phyloP scores from a whole-genome alignment of 148 eudicot species.

The Oxyria digyna region DNA sequence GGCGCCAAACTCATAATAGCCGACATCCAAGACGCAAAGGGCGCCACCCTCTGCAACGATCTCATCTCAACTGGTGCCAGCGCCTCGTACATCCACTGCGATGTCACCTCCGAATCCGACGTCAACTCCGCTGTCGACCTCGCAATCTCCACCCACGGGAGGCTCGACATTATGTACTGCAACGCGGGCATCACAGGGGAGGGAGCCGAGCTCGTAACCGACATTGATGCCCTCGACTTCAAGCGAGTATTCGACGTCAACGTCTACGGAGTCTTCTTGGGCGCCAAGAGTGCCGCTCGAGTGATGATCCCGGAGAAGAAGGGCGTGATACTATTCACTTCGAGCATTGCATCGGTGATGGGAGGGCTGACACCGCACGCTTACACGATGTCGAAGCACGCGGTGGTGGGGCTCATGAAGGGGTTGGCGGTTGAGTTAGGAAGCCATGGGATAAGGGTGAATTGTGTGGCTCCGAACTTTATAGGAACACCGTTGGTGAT shows the following conservation, averaged over 20 bases:
- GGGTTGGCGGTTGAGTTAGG: constrained; percentile 33
- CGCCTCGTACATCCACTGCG: constrained; percentile 30
- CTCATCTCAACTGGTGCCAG: neutral
- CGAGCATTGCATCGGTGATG: constrained; percentile 21
- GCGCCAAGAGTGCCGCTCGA: constrained; percentile 41
- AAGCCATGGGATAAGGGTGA: constrained; percentile 31
- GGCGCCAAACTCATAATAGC: constrained; percentile 54
- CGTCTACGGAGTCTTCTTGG: constrained; percentile 25
- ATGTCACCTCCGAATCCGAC: constrained; percentile 24
- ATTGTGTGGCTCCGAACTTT: constrained; percentile 23
- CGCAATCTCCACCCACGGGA: constrained; percentile 24
- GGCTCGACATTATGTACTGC: constrained; percentile 52
- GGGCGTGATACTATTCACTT: constrained; percentile 34
- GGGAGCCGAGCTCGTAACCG: neutral
- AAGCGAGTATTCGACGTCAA: constrained; percentile 18
- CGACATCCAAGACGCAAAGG: constrained; percentile 34
- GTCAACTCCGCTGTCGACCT: constrained; percentile 19
- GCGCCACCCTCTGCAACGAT: constrained; percentile 12
- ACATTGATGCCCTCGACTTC: neutral
- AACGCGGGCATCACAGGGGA: constrained; percentile 31
- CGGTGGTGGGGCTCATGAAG: constrained; percentile 26
- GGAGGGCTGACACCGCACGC: constrained; percentile 25
- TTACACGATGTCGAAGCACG: constrained; percentile 34
- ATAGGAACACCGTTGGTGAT: constrained; percentile 19
- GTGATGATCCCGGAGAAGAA: constrained; percentile 33